Evolutionary conservation across 208 protist species (phyloP), one percentile per base, ranked within the genome.

Genomic region (Tetramitus jugosus): DNA sequence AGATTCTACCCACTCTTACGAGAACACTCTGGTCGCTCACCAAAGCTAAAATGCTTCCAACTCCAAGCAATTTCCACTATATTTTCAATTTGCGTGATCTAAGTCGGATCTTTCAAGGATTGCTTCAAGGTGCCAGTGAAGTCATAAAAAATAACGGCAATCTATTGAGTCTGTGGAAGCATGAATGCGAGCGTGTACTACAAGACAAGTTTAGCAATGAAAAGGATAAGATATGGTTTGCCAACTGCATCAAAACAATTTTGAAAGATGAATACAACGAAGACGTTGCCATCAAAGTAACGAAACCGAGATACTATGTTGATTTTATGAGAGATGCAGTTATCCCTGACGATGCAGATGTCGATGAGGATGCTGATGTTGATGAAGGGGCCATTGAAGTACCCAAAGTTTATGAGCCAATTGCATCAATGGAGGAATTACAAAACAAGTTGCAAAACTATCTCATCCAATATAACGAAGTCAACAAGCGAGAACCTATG

Each of bases 1-100:
- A 13, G 14, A 52, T 26, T 26, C 17, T 81, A 37, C 64, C 76
- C 23, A 33, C 76, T 23, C 53, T 80, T 23, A 62, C 79, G 6
- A 56, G 79, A 46, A 61, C 29, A 14, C 76, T 94, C 8, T 94
- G 87, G 86, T 37, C 86, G 37, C 23, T 60, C 10, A 83, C 85
- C 10, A 85, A 85, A 35, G 62, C 26, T 13, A 90, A 87, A 77
- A 85, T 95, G 83, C 78, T 93, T 49, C 91, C 91, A 46, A 93
- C 89, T 33, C 91, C 92, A 17, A 78, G 79, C 7, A 94, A 94
- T 76, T 92, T 92, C 74, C 89, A 94, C 79, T 95, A 95, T 79
- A 42, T 93, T 3, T 95, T 95, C 87, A 94, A 91, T 80, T 79
- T 95, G 79, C 76, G 91, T 65, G 91, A 95, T 78, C 76, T 95